These are phyloP conservation scores for Whalleya microplaca DNA, from an alignment of 2,329 filamentous ascomycete genomes.

Conservation along the genomic window DNA sequence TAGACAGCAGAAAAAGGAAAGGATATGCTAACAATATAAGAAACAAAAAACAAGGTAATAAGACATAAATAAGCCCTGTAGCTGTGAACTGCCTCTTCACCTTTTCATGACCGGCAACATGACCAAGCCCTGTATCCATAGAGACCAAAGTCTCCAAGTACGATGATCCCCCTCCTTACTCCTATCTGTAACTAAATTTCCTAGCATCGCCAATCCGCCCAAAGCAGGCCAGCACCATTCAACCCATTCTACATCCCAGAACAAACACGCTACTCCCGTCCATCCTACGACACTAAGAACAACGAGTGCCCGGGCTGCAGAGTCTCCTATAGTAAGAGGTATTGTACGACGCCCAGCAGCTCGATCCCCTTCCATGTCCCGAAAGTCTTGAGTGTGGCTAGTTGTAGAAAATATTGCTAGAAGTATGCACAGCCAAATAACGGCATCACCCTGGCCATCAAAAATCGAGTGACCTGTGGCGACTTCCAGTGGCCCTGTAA, in stretches of 20 bases:
- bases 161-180: not conserved
- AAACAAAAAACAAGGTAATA: too few relatives aligned
- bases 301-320: not conserved
- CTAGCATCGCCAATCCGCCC: not conserved
- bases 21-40: too few relatives aligned
- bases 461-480: constrained; percentile 9
- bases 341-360: constrained; percentile 8
- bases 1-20: too few relatives aligned
- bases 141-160: constrained; percentile 1
- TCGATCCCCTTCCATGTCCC: constrained; percentile 15
- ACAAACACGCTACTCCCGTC: not conserved
- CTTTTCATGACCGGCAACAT: not conserved
- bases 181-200: not conserved
- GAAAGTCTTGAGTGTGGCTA: constrained; percentile 15
- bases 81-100: not conserved
- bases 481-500: constrained; percentile 9
- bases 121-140: not conserved
- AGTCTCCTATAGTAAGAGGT: constrained; percentile 10
- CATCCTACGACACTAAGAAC: not conserved
- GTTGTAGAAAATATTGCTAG: constrained; percentile 5
- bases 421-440: constrained; percentile 4
- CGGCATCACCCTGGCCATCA: not conserved
- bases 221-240: not conserved
- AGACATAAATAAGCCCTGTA: too few relatives aligned
- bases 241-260: not conserved